Conservation (phyloP, 129 eudicot species). For the Pulicaria dysenterica region DNA sequence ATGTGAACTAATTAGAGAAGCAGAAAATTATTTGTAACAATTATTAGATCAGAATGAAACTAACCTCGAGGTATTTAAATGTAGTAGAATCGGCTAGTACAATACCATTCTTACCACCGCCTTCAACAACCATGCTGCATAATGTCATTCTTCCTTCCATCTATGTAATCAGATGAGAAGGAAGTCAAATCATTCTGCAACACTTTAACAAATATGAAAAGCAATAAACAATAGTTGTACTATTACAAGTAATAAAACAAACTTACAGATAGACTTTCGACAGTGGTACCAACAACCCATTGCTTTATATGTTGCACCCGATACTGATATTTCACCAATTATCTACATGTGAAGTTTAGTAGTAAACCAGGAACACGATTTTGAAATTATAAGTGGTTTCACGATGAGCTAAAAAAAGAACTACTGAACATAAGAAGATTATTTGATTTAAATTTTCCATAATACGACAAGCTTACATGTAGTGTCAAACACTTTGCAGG, state of each 20-base stretch:
- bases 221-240: not conserved
- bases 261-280: constrained; percentile 61
- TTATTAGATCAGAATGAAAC: too few species aligned
- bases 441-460: not conserved
- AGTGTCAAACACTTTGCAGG: constrained; percentile 66
- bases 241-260: not conserved
- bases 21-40: too few species aligned
- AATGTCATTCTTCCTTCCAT: constrained; percentile 83
- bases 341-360: constrained; percentile 48
- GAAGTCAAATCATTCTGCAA: not conserved
- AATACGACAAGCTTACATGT: constrained; percentile 43
- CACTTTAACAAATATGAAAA: not conserved
- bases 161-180: constrained; percentile 23
- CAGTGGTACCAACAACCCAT: constrained; percentile 75
- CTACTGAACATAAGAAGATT: not conserved
- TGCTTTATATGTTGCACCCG: constrained; percentile 83
- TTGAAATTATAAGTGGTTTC: too few species aligned
- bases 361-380: not conserved
- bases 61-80: constrained; percentile 59
- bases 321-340: constrained; percentile 81
- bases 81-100: constrained; percentile 69
- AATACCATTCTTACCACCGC: constrained; percentile 70
- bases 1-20: too few species aligned
- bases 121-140: constrained; percentile 79
- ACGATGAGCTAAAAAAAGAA: not conserved